phyloP scores from a whole-genome alignment of 805 yeast genomes.

The Isabelozyma rhagii region DNA sequence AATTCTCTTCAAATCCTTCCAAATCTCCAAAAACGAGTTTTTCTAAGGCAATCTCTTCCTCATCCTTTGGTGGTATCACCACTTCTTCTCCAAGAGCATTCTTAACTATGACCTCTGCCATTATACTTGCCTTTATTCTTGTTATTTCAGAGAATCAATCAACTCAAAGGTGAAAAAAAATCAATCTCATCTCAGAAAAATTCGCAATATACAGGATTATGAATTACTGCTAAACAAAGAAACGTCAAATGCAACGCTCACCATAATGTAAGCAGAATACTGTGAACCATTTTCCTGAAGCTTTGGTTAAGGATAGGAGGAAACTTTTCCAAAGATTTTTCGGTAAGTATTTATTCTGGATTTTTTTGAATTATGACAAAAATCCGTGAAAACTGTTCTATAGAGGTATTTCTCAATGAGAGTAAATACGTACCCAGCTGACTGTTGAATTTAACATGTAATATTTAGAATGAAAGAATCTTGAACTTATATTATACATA shows the following conservation, averaged over 20 bases:
- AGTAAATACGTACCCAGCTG: no score
- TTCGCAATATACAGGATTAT: background rate
- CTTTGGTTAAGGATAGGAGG: background rate
- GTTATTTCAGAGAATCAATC: background rate
- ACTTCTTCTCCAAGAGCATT: slow-evolving; percentile 12
- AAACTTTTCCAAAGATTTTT: no score
- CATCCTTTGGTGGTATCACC: slow-evolving; percentile 67
- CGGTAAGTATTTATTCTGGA: background rate
- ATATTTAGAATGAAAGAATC: no score
- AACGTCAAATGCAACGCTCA: no score
- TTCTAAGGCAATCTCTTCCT: slow-evolving; percentile 77
- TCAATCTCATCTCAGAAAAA: background rate
- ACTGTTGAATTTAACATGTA: no score
- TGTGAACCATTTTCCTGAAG: no score
- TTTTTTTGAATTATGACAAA: background rate
- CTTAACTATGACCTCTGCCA: background rate
- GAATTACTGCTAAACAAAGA: background rate
- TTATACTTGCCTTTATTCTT: background rate
- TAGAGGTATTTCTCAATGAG: no score
- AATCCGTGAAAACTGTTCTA: background rate
- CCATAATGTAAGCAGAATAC: no score
- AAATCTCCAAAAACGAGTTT: slow-evolving; percentile 87
- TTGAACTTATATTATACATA: background rate
- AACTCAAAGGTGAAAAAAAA: background rate
- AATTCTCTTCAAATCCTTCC: slow-evolving; percentile 65